Conservation (phyloP, 2,329 filamentous ascomycete genomes). For the Fusarium staphyleae region DNA sequence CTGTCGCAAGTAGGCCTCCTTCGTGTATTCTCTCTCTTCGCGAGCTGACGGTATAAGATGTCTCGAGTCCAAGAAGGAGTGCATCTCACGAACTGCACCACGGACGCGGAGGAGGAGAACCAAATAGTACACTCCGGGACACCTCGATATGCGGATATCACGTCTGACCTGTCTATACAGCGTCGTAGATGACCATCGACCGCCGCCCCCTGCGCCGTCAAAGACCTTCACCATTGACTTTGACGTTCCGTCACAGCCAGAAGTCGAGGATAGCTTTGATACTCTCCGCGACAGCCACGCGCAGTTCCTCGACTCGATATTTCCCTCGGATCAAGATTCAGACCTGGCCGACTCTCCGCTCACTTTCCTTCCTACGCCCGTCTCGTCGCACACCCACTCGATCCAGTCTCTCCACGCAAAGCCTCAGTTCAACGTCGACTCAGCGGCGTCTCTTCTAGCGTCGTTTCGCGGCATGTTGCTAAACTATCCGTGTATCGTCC, state of each 20-base stretch:
- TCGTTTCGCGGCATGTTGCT: constrained; percentile 54
- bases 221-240: constrained; percentile 63
- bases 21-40: background rate
- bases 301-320: constrained; percentile 50
- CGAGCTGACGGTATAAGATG: constrained; percentile 49
- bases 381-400: constrained; percentile 43
- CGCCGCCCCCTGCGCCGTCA: constrained; percentile 48
- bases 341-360: constrained; percentile 32
- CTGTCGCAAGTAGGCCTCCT: constrained; percentile 57
- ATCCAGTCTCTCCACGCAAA: constrained; percentile 53
- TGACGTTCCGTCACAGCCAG: constrained; percentile 51
- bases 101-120: constrained; percentile 57
- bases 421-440: constrained; percentile 63
- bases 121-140: constrained; percentile 48
- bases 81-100: constrained; percentile 58
- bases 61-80: constrained; percentile 60
- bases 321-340: constrained; percentile 42
- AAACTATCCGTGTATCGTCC: constrained; percentile 54
- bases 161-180: constrained; percentile 3
- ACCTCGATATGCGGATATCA: background rate
- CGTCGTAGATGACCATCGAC: constrained; percentile 35
- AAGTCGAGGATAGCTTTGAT: constrained; percentile 51
- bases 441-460: constrained; percentile 55
- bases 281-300: constrained; percentile 54
- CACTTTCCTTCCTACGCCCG: constrained; percentile 39